A percentile compares a stretch with the other conserved stretches of the same genome.
Conservation (phyloP, 2,329 filamentous ascomycete species). For the Aspergillus uvarum region DNA sequence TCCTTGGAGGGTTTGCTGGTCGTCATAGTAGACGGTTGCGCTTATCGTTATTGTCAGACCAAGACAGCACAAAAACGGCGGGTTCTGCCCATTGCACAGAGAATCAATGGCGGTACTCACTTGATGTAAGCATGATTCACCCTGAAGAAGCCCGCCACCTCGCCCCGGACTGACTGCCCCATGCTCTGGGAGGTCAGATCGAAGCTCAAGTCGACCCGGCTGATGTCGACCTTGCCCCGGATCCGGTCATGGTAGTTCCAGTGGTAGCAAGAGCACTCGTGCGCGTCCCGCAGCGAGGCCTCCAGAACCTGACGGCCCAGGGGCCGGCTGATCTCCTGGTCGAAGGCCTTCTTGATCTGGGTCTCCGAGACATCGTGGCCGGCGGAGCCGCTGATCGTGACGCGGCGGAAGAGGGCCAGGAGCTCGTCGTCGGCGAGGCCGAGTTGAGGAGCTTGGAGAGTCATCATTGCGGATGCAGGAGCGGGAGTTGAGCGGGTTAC, state of each 20-base stretch:
- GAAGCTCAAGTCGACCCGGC: constrained; percentile 1
- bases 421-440: constrained; percentile 4
- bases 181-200: constrained; percentile 6
- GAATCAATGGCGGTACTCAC: not conserved
- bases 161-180: constrained; percentile 1
- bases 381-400: constrained; percentile 2
- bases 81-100: not conserved
- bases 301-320: constrained; percentile 7
- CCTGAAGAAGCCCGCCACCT: constrained; percentile 2
- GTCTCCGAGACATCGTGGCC: constrained; percentile 6
- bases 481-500: not conserved
- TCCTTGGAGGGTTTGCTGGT: constrained; percentile 3
- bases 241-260: constrained; percentile 7
- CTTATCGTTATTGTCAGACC: not conserved
- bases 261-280: constrained; percentile 4
- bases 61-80: no score
- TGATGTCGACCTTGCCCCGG: constrained; percentile 3
- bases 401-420: constrained; percentile 1
- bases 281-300: constrained; percentile 1
- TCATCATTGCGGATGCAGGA: not conserved
- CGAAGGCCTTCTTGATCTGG: constrained; percentile 6
- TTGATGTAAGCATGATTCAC: constrained; percentile 1
- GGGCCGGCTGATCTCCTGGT: constrained; percentile 5
- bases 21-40: constrained; percentile 5
- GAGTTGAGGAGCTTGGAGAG: not conserved